Base-by-base conservation (phyloP, 176 grass and related monocot genomes). In the Carex pumila region DNA sequence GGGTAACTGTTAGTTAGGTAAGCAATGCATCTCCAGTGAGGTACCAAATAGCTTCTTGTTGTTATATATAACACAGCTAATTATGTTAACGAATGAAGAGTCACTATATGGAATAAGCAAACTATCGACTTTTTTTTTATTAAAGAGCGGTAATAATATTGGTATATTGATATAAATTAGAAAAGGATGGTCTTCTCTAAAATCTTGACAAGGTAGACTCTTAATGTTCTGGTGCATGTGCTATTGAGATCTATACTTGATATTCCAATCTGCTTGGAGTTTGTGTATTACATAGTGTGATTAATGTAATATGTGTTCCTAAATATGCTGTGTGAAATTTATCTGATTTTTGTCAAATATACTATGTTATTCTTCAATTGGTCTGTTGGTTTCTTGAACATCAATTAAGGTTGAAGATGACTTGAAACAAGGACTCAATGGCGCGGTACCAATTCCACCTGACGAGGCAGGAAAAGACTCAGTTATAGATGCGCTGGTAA, bases 331-430 rank as follows among this genome's bases (percentile, higher is more conserved):
- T 34, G 25, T 67, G 13, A 67, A 67, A 31, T 50, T 73, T 3
- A 22, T 73, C 43, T 22, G 31, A 73, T 22, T 21, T 71, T 72
- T 53, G 21, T 74, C 71, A 53, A 5, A 74, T 53, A 25, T 25
- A 52, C 2, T 8, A 9, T 17, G 37, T 21, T 21, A 2, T 74
- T 74, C 19, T 76, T 54, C 8, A 76, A 21, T 76, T 54, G 47
- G 14, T 14, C 18, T 25, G 43, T 53, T 75, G 30, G 47, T 76
- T 54, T 54, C 1, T 61, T 61, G 14, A 58, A 74, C 65, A 36
- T 7, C 21, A 71, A n/a, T 18, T 22, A 74, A 94, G 89, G 86
- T 94, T 57, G 80, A 88, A 85, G 68, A 89, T 8, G 95, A 98
- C 83, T 32, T 98, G 21, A 83, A 89, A 34, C 79, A 93, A 62